These are phyloP conservation scores for Sequoia sempervirens DNA, from an alignment of 75 land plant species.

Conservation along the genomic window DNA sequence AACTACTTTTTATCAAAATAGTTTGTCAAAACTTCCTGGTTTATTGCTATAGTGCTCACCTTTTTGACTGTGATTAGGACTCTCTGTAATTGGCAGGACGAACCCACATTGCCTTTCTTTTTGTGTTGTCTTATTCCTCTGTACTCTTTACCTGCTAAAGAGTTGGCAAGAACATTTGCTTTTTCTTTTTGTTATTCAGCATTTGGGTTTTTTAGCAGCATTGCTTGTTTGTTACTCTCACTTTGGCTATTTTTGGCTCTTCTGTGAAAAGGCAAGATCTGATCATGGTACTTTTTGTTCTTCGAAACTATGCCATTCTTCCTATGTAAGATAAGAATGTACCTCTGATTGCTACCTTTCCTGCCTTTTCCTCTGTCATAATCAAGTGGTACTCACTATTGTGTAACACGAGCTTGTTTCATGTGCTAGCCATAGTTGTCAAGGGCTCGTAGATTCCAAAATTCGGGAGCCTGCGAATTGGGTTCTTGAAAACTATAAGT, in stretches of 20 bases:
- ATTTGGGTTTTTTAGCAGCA: background rate
- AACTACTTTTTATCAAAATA: too few relatives aligned
- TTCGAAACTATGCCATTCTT: background rate
- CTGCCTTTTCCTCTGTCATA: background rate
- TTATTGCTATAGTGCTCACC: too few relatives aligned
- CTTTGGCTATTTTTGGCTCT: background rate
- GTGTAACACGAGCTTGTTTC: background rate
- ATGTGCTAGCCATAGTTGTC: background rate
- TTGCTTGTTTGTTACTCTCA: background rate
- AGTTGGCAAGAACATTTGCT: background rate
- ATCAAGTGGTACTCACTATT: background rate
- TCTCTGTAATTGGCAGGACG: background rate
- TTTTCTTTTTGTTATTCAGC: background rate
- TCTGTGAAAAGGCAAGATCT: conserved; percentile 1
- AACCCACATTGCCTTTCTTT: background rate
- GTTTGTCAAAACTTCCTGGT: too few relatives aligned
- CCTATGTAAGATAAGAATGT: background rate
- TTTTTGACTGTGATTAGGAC: too few relatives aligned
- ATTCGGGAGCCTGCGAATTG: background rate
- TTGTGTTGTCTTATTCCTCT: background rate
- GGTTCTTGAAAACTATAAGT: background rate
- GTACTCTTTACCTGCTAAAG: background rate
- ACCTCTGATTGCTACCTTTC: background rate
- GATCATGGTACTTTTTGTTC: background rate
- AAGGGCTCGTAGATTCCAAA: background rate